Conservation (phyloP, 1,139 yeast species). For the Zhuliangozyma blackwelliae region DNA sequence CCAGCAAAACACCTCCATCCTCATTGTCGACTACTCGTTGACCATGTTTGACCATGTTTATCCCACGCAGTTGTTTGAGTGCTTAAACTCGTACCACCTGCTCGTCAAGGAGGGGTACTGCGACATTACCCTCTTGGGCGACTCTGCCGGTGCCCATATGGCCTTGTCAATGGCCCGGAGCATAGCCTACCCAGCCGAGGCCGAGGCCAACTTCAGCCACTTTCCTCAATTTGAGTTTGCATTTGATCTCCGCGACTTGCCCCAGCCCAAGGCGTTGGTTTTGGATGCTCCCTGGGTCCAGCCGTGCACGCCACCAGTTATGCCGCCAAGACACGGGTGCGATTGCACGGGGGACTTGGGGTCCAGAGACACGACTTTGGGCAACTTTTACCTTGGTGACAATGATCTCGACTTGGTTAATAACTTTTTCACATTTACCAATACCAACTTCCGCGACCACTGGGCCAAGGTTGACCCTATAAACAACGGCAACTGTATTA, state of each 20-base stretch:
- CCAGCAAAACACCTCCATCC: conserved; percentile 20
- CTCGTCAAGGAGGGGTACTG: conserved; percentile 25
- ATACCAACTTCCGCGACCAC: conserved; percentile 19
- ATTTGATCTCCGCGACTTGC: conserved; percentile 9
- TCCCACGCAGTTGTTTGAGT: conserved; percentile 40
- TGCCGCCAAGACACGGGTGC: conserved; percentile 19
- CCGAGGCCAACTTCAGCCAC: conserved; percentile 15
- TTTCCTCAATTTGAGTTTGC: conserved; percentile 18
- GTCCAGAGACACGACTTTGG: conserved; percentile 22
- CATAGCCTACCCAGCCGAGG: conserved; percentile 30
- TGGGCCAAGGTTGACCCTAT: conserved; percentile 31
- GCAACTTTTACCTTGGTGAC: conserved; percentile 26
- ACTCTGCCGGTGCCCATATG: conserved; percentile 47
- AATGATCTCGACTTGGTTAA: conserved; percentile 12
- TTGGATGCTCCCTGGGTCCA: conserved; percentile 44
- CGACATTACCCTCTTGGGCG: conserved; percentile 38
- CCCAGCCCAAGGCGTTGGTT: conserved; percentile 29
- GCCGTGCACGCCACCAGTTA: conserved; percentile 12
- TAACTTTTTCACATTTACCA: conserved; percentile 17
- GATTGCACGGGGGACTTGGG: conserved; percentile 32
- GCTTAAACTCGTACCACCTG: conserved; percentile 22
- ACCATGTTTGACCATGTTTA: conserved; percentile 19
- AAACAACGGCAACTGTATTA: conserved; percentile 21
- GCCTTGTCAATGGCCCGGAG: conserved; percentile 29
- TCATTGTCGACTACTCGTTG: conserved; percentile 38